Evolutionary conservation across 352 stramenopile genomes (phyloP).

Genomic region (Lagenidium sp.): DNA sequence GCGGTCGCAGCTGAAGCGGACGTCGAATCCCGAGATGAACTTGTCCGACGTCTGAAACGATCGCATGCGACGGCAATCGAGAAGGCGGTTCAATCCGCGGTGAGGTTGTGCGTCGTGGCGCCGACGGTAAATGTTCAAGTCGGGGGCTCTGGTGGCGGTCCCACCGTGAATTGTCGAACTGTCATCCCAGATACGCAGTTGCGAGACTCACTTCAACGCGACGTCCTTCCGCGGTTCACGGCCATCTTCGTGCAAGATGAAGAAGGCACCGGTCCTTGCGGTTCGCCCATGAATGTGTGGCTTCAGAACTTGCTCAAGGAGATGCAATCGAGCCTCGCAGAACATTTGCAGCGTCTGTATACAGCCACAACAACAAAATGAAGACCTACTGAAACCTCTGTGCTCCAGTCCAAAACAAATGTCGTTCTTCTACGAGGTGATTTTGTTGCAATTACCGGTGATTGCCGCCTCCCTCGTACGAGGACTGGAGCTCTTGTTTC

Average conservation of each 20-base stretch:
- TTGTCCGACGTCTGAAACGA: conserved; percentile 19
- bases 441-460: too few relatives aligned
- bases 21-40: conserved; percentile 3
- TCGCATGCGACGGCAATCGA: conserved; percentile 22
- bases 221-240: conserved; percentile 54
- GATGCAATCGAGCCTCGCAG: conserved; percentile 63
- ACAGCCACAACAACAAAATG: background rate
- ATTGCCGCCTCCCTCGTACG: too few relatives aligned
- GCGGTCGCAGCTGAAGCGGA: conserved; percentile 10
- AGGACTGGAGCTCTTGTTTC: too few relatives aligned
- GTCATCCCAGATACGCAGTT: conserved; percentile 29
- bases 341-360: conserved; percentile 29
- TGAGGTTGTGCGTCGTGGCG: conserved; percentile 73
- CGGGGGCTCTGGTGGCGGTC: conserved; percentile 14
- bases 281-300: conserved; percentile 35
- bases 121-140: conserved; percentile 78
- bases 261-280: conserved; percentile 10
- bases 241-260: conserved; percentile 37
- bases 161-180: conserved; percentile 16
- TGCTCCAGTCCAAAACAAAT: too few relatives aligned
- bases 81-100: conserved; percentile 26
- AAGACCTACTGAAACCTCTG: too few relatives aligned
- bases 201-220: conserved; percentile 42
- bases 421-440: too few relatives aligned
- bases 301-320: conserved; percentile 48